These are phyloP conservation scores for Acer saccharum DNA, from an alignment of 345 rosid species.

Conservation along the genomic window DNA sequence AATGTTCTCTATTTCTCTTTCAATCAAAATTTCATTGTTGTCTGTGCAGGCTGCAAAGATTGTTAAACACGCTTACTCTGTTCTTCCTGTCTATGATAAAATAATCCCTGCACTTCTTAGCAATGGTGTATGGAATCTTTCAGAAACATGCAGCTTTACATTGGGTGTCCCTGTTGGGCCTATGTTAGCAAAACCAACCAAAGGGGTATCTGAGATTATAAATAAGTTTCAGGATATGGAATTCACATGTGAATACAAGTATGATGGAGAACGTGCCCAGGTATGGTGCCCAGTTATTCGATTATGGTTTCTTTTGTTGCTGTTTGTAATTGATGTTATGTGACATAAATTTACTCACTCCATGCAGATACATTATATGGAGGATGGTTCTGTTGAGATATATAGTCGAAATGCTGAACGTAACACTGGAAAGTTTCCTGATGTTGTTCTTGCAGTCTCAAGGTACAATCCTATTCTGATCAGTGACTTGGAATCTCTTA, in stretches of 20 bases:
- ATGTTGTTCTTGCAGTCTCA: slow-evolving; percentile 71
- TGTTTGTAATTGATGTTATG: slow-evolving; percentile 1
- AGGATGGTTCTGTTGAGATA: slow-evolving; percentile 86
- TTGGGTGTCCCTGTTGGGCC: slow-evolving; percentile 92
- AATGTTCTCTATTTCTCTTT: slow-evolving; percentile 16
- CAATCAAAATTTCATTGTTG: not conserved
- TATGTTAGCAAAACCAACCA: slow-evolving; percentile 94
- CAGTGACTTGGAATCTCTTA: not conserved
- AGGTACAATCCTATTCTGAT: slow-evolving; percentile 46
- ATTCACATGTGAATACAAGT: slow-evolving; percentile 88
- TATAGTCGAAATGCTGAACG: slow-evolving; percentile 95
- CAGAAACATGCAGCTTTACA: slow-evolving; percentile 66
- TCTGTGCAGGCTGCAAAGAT: slow-evolving; percentile 78
- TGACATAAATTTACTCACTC: slow-evolving; percentile 11
- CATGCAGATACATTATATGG: slow-evolving; percentile 81
- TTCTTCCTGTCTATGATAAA: slow-evolving; percentile 90
- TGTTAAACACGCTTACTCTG: slow-evolving; percentile 83
- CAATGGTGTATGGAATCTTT: slow-evolving; percentile 86
- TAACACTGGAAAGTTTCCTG: slow-evolving; percentile 90
- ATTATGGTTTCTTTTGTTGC: slow-evolving; percentile 16
- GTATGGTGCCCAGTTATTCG: slow-evolving; percentile 34
- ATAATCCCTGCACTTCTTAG: slow-evolving; percentile 80
- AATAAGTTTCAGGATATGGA: slow-evolving; percentile 81
- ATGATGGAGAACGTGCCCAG: slow-evolving; percentile 99
- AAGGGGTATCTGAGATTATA: slow-evolving; percentile 78